Percentiles rank a stretch among this genome's conserved stretches.
phyloP scores from a whole-genome alignment of 495 filamentous ascomycete species.

The Talaromyces adpressus region DNA sequence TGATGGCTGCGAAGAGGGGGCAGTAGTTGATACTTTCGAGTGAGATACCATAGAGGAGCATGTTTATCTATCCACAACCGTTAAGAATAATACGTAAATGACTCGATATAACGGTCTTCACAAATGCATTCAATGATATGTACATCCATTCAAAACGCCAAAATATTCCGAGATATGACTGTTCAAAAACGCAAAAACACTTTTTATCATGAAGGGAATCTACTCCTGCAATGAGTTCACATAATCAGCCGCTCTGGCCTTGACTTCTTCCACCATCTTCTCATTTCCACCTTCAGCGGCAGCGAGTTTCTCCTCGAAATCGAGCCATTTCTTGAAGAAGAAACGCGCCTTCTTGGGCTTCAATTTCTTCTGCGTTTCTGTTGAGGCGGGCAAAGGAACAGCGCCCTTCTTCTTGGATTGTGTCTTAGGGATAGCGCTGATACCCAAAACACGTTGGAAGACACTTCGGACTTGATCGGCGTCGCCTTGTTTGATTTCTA shows the following conservation, averaged over 20 bases:
- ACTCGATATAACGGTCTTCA: not conserved
- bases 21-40: not conserved
- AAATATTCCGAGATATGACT: not conserved
- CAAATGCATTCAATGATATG: not conserved
- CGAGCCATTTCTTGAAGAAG: slow-evolving; percentile 78
- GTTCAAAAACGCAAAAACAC: slow-evolving; percentile 5
- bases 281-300: slow-evolving; percentile 47
- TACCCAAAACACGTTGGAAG: slow-evolving; percentile 67
- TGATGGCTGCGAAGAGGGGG: slow-evolving; percentile 65
- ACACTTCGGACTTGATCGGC: slow-evolving; percentile 62
- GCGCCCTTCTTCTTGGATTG: slow-evolving; percentile 50
- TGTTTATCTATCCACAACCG: too few species aligned
- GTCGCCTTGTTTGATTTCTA: slow-evolving; percentile 66
- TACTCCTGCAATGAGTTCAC: slow-evolving; percentile 45
- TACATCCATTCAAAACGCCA: not conserved
- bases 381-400: slow-evolving; percentile 5
- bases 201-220: not conserved
- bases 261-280: slow-evolving; percentile 65
- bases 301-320: slow-evolving; percentile 62
- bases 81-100: not conserved
- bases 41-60: not conserved
- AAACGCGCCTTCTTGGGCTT: slow-evolving; percentile 68
- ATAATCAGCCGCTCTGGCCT: slow-evolving; percentile 66
- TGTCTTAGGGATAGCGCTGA: slow-evolving; percentile 9
- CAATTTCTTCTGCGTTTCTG: slow-evolving; percentile 35